Evolutionary conservation across 805 yeast genomes (phyloP).

Genomic region (Candida xiaguanensis): DNA sequence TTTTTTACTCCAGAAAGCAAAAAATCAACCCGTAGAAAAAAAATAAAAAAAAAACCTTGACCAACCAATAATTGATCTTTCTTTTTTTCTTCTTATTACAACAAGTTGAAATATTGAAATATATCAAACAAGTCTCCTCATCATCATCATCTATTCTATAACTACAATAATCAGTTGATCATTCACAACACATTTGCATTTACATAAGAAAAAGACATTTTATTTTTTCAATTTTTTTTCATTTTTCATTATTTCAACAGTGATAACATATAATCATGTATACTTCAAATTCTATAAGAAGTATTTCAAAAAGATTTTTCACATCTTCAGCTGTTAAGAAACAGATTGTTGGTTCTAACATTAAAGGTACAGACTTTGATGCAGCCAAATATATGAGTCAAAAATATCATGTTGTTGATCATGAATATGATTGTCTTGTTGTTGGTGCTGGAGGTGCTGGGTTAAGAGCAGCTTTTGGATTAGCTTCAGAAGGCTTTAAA

Average conservation of each 20-base stretch:
- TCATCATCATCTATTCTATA: neutral
- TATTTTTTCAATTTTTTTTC: neutral
- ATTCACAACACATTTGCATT: neutral
- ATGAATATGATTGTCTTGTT: slow-evolving; percentile 96
- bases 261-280: slow-evolving; percentile 4
- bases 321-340: slow-evolving; percentile 26
- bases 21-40: neutral
- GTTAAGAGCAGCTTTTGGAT: slow-evolving; percentile 95
- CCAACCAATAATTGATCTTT: slow-evolving; percentile 4
- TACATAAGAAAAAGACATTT: neutral
- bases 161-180: neutral
- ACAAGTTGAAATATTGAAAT: neutral
- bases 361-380: slow-evolving; percentile 38
- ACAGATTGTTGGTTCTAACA: slow-evolving; percentile 36
- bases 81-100: neutral
- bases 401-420: slow-evolving; percentile 92
- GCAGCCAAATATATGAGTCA: slow-evolving; percentile 44
- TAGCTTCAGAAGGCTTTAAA: slow-evolving; percentile 95
- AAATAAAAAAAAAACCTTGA: neutral
- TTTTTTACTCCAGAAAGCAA: slow-evolving; percentile 2
- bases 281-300: slow-evolving; percentile 5
- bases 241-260: neutral
- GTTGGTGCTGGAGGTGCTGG: slow-evolving; percentile 99
- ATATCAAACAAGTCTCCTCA: neutral
- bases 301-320: slow-evolving; percentile 15